Base-by-base conservation (phyloP, 2,329 filamentous ascomycete genomes). In the Fusarium brachygibbosum region DNA sequence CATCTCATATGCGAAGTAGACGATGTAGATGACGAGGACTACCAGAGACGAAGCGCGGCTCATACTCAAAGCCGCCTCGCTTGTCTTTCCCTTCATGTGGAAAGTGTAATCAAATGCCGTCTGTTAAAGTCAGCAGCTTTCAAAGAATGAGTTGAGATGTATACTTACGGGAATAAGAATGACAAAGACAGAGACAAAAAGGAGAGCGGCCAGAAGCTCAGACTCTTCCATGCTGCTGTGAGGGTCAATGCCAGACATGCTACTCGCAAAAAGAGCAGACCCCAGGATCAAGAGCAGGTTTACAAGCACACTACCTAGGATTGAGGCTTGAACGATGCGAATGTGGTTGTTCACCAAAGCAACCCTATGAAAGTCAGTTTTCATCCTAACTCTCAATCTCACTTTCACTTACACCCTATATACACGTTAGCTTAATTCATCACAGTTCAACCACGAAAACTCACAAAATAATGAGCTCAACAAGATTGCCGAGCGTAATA, bases 41-140 rank as follows among this genome's bases (percentile, higher is more conserved):
- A 94, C 88, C 41, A 95, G 85, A 74, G 91, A 92, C 2, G 92
- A 93, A 55, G 91, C 91, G 51, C 92, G 88, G 77, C 91, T 94
- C 74, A 95, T 90, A 74, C 91, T 86, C 42, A 95, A 79, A 0
- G 91, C 91, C 42, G 87, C 84, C 3, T 75, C 78, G 59, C 91
- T 86, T 6, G 90, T 89, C n/a, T 83, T 80, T 1, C 78, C 76
- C 11, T 80, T 80, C 66, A 86, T 81, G n/a, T 81, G 85, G 78
- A 93, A 95, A 1, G 79, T 78, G 37, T 77, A 78, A 29, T 78
- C 71, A 29, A 84, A 84, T 4, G 82, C 81, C 0, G 82, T 83
- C 77, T 82, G 11, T 1, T 0, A 7, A 9, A 16, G 52, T 72
- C 6, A 68, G 45, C 17, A 0, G 0, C 0, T 5, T 41, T 28